phyloP scores from a whole-genome alignment of 495 filamentous ascomycete species.

The Pseudevernia furfuracea region DNA sequence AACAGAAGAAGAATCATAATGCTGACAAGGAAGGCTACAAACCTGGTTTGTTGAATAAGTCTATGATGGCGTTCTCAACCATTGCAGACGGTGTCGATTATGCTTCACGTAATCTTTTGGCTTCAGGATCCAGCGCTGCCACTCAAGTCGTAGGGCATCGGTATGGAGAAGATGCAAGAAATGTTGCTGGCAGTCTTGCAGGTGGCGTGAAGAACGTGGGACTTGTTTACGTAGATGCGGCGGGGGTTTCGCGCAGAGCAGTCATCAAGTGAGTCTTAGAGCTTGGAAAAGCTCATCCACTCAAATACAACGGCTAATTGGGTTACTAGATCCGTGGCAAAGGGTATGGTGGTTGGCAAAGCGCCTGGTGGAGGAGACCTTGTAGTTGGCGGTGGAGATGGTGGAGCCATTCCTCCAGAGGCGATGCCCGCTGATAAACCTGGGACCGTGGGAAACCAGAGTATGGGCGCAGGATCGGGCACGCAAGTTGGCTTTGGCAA shows the following conservation, averaged over 20 bases:
- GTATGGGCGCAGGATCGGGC: slow-evolving; percentile 26
- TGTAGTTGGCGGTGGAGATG: slow-evolving; percentile 73
- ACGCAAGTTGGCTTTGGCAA: slow-evolving; percentile 33
- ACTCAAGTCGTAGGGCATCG: slow-evolving; percentile 73
- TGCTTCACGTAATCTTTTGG: slow-evolving; percentile 65
- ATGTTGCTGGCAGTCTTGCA: slow-evolving; percentile 61
- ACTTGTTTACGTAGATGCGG: slow-evolving; percentile 94
- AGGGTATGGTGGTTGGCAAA: slow-evolving; percentile 69
- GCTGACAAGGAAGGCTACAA: slow-evolving; percentile 69
- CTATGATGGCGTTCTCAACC: slow-evolving; percentile 91
- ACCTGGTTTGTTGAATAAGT: slow-evolving; percentile 88
- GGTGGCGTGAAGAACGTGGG: slow-evolving; percentile 92
- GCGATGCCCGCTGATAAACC: slow-evolving; percentile 25
- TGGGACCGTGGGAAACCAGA: slow-evolving; percentile 23
- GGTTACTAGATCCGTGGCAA: slow-evolving; percentile 58
- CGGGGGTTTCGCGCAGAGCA: slow-evolving; percentile 79
- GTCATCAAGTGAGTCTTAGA: slow-evolving; percentile 59
- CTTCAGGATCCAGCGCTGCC: slow-evolving; percentile 63
- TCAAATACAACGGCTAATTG: slow-evolving; percentile 6
- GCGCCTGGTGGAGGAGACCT: slow-evolving; percentile 78
- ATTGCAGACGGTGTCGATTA: slow-evolving; percentile 89
- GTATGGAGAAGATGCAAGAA: slow-evolving; percentile 77
- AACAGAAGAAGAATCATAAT: slow-evolving; percentile 46
- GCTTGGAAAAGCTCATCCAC: background rate
- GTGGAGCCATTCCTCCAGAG: slow-evolving; percentile 45